Evolutionary conservation across 176 grass and related monocot species (phyloP).

Genomic region (Avena insularis): DNA sequence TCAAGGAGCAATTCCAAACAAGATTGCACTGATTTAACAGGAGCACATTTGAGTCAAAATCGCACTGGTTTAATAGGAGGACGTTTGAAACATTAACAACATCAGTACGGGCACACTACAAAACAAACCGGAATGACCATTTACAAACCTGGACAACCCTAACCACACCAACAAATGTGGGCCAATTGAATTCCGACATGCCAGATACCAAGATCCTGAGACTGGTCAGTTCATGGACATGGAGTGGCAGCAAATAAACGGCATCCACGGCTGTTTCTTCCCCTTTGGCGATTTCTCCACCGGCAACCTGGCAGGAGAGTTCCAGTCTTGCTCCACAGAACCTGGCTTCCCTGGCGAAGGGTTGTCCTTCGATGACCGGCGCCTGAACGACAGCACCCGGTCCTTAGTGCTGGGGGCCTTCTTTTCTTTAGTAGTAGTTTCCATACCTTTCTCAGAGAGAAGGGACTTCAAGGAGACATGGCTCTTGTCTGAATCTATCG

Average conservation of each 20-base stretch:
- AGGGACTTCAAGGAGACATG: slow-evolving; percentile 62
- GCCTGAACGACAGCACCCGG: slow-evolving; percentile 40
- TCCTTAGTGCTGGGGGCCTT: slow-evolving; percentile 48
- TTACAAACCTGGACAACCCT: slow-evolving; percentile 13
- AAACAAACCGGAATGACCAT: slow-evolving; percentile 7
- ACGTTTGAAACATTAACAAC: not conserved
- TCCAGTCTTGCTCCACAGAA: slow-evolving; percentile 61
- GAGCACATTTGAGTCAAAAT: not conserved
- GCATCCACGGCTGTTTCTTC: slow-evolving; percentile 63
- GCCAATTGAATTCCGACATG: too few relatives aligned
- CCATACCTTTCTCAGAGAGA: slow-evolving; percentile 51
- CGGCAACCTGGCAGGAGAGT: slow-evolving; percentile 66
- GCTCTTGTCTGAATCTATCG: slow-evolving; percentile 46
- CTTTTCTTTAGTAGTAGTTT: slow-evolving; percentile 54
- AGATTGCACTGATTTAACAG: not conserved
- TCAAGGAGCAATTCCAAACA: not conserved
- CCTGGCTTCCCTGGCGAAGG: slow-evolving; percentile 24
- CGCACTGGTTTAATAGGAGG: not conserved
- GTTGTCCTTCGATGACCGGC: slow-evolving; percentile 29
- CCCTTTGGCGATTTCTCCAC: slow-evolving; percentile 46
- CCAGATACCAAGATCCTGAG: not conserved
- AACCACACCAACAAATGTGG: slow-evolving; percentile 10
- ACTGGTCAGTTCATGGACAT: slow-evolving; percentile 45
- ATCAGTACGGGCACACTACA: not conserved
- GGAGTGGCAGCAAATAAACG: slow-evolving; percentile 74